Percentiles rank a stretch among this genome's conserved stretches.
These are phyloP conservation scores for Boeremia exigua DNA, from an alignment of 2,329 filamentous ascomycete genomes.

Conservation along the genomic window DNA sequence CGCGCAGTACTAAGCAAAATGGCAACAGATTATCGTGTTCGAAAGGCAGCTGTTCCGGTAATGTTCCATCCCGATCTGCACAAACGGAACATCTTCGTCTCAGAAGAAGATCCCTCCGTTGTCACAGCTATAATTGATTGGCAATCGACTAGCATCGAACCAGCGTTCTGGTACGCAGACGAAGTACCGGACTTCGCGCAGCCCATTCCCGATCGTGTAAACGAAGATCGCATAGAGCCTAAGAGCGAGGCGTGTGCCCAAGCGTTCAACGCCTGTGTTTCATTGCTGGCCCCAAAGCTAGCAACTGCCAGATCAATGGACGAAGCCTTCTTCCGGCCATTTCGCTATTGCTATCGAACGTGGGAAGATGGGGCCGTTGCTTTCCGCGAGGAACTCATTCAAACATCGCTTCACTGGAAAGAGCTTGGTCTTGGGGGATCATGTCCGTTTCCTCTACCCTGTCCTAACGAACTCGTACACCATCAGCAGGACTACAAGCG, in stretches of 20 bases:
- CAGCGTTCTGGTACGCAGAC: slow-evolving; percentile 49
- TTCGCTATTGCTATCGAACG: slow-evolving; percentile 50
- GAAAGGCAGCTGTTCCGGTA: slow-evolving; percentile 36
- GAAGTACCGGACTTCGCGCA: slow-evolving; percentile 50
- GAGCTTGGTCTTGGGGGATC: slow-evolving; percentile 47
- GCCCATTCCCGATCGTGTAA: slow-evolving; percentile 24
- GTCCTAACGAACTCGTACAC: no score
- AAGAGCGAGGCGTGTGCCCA: background rate
- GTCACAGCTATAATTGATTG: slow-evolving; percentile 53
- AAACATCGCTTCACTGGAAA: slow-evolving; percentile 46
- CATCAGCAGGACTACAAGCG: no score
- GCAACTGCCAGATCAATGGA: slow-evolving; percentile 42
- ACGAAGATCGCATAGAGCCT: slow-evolving; percentile 16
- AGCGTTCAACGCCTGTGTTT: background rate
- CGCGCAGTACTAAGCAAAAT: background rate
- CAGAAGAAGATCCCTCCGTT: slow-evolving; percentile 45
- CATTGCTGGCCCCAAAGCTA: background rate
- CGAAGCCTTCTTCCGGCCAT: slow-evolving; percentile 47
- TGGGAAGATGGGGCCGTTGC: slow-evolving; percentile 51
- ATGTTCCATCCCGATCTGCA: slow-evolving; percentile 52
- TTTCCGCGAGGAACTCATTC: slow-evolving; percentile 51
- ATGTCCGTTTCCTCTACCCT: slow-evolving; percentile 36
- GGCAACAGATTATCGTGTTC: slow-evolving; percentile 25
- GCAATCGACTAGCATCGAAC: slow-evolving; percentile 51
- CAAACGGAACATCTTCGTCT: slow-evolving; percentile 53